Evolutionary conservation across 805 yeast species (phyloP).

Genomic region (Torulaspora indica): DNA sequence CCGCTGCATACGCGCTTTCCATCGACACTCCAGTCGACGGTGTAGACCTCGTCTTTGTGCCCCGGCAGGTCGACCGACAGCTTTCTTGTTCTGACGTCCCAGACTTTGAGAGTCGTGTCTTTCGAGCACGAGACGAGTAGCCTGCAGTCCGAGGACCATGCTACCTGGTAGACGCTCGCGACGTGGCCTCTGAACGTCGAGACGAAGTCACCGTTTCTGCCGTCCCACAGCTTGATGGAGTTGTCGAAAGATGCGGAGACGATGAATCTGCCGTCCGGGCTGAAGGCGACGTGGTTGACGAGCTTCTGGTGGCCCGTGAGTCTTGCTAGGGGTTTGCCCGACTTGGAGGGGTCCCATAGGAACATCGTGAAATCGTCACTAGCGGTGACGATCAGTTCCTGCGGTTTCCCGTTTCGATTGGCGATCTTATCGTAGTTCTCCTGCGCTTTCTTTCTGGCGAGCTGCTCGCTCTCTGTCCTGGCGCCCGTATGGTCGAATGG

Average conservation of each 20-base stretch:
- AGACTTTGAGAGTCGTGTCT: slow-evolving; percentile 91
- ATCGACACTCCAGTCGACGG: slow-evolving; percentile 97
- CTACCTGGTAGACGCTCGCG: slow-evolving; percentile 94
- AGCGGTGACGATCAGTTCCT: slow-evolving; percentile 91
- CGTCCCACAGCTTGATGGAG: slow-evolving; percentile 95
- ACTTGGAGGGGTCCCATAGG: slow-evolving; percentile 85
- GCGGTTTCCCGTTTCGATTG: slow-evolving; percentile 50
- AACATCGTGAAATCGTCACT: slow-evolving; percentile 98
- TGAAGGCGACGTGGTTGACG: slow-evolving; percentile 91
- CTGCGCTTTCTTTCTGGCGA: slow-evolving; percentile 45
- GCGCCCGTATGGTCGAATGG: slow-evolving; percentile 72
- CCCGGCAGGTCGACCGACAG: slow-evolving; percentile 90
- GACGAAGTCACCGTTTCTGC: slow-evolving; percentile 81
- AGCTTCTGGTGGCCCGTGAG: slow-evolving; percentile 98
- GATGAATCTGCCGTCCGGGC: slow-evolving; percentile 89
- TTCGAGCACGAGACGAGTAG: slow-evolving; percentile 88
- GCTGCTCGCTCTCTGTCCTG: slow-evolving; percentile 42
- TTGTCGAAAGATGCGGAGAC: slow-evolving; percentile 95
- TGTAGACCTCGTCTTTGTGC: slow-evolving; percentile 90
- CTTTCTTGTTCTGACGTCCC: slow-evolving; percentile 89
- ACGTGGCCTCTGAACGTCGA: slow-evolving; percentile 95
- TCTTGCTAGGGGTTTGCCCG: slow-evolving; percentile 78
- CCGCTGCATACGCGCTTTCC: slow-evolving; percentile 95
- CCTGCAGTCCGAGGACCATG: slow-evolving; percentile 96
- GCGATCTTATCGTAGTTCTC: slow-evolving; percentile 55